Evolutionary conservation across 768 basidiomycete genomes (phyloP).

Genomic region (Collybia sordida): DNA sequence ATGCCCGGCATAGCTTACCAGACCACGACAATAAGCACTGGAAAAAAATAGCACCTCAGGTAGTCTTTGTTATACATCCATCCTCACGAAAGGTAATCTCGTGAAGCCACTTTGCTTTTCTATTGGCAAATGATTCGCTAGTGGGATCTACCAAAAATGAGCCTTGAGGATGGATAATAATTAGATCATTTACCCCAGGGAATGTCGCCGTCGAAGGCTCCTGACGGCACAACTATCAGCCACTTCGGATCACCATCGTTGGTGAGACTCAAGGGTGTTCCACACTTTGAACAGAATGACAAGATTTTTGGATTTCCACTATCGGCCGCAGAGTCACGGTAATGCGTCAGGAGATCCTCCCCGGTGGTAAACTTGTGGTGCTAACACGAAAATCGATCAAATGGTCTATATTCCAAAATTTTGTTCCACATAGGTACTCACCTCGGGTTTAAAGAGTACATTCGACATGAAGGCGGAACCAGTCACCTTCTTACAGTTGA

Average conservation of each 20-base stretch:
- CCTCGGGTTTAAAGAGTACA: neutral
- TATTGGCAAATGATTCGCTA: neutral
- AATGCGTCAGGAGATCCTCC: neutral
- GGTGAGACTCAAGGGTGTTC: neutral
- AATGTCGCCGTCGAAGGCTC: neutral
- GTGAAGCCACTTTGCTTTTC: neutral
- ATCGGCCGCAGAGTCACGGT: neutral
- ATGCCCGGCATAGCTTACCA: no score
- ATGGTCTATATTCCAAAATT: no score
- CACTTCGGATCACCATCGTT: neutral
- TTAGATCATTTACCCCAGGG: constrained; percentile 1
- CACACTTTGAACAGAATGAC: constrained; percentile 4
- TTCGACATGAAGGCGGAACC: neutral
- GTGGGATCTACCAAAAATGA: neutral
- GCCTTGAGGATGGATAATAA: no score
- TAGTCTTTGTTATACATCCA: no score
- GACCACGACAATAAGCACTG: no score
- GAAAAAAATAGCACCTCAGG: no score
- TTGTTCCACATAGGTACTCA: no score
- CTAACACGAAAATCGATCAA: no score
- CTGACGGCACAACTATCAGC: neutral
- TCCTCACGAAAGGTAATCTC: no score
- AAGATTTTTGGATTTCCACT: constrained; percentile 1
- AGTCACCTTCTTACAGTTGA: neutral
- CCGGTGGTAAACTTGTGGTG: neutral